Conservation (phyloP, 352 stramenopile species). For the Thalassiosira tumida region DNA sequence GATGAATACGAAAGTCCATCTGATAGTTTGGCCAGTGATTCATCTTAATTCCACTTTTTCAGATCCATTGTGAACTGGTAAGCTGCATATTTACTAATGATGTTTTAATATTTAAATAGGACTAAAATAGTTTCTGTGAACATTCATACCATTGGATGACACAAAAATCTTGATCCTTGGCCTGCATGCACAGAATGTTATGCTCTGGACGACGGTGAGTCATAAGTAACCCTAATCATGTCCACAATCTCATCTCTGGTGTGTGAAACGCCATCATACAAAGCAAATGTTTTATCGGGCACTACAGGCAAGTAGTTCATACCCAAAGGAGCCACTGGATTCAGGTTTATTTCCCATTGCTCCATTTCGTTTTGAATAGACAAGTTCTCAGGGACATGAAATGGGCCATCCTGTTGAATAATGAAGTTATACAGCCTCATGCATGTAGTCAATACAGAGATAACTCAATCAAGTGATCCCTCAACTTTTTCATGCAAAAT, state of each 20-base stretch:
- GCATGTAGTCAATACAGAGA: slow-evolving; percentile 29
- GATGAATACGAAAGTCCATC: neutral
- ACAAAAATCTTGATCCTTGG: too few species aligned
- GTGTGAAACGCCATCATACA: slow-evolving; percentile 12
- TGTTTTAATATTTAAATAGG: neutral
- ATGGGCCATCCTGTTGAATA: slow-evolving; percentile 1
- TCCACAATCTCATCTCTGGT: slow-evolving; percentile 18
- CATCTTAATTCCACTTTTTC: neutral
- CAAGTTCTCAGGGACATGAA: neutral
- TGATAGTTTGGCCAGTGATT: neutral
- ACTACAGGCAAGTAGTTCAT: slow-evolving; percentile 37
- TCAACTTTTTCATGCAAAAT: slow-evolving; percentile 60
- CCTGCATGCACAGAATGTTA: neutral
- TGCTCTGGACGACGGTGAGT: neutral
- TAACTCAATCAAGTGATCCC: slow-evolving; percentile 12
- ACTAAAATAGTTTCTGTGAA: neutral
- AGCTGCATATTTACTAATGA: neutral
- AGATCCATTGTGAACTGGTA: neutral
- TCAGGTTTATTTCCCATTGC: neutral
- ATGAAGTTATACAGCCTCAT: slow-evolving; percentile 63
- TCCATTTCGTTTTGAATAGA: neutral
- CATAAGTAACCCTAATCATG: neutral
- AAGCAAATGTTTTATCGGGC: slow-evolving; percentile 11
- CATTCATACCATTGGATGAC: neutral
- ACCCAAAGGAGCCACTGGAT: slow-evolving; percentile 1